Evolutionary conservation across 140 eudicot genomes (phyloP), one percentile per base, ranked within the genome.

Genomic region (Anethum foeniculum): DNA sequence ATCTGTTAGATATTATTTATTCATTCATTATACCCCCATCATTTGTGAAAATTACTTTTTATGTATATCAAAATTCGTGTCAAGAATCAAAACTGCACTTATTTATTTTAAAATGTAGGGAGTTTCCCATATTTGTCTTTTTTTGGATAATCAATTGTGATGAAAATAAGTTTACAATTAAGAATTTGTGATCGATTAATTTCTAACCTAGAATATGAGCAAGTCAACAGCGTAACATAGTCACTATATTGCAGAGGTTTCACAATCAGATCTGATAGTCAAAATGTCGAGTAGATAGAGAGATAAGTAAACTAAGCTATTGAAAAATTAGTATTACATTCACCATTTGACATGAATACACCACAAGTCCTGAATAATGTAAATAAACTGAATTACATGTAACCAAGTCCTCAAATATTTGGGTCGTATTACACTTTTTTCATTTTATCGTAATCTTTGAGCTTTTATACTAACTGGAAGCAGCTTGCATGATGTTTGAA

Each of bases 391-490:
- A 44, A 36, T 25, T 12, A 12, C 30, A 39, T 74, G 74, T 68
- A 32, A 1, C 41, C 16, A 39, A 10, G 78, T 74, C 51, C 5
- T 74, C 38, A 25, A 23, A 74, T 74, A 74, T 14, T 8, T 21
- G 30, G 28, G 14, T 14, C 0, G 19, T 25, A 4, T 74, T 25
- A 10, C 36, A 46, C 58, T 74, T 71, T 7, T 41, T 30, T 23
- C 52, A 15, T 39, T 72, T 27, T 8, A 19, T 6, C 5, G 9
- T 38, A 36, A 32, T 46, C 78, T 44, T 15, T 14, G 79, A 47
- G 23, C 21, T 28, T 28, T 21, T 23, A 18, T 27, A 84, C 74
- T 71, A 90, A 77, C 85, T 75, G 46, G 87, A 91, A 73, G 90
- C 91, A 78, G 87, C 82, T 19, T 73, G 78, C 65, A 78, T 51